These are phyloP conservation scores for Aleurites moluccanus DNA, from an alignment of 441 rosid genomes.

Conservation along the genomic window DNA sequence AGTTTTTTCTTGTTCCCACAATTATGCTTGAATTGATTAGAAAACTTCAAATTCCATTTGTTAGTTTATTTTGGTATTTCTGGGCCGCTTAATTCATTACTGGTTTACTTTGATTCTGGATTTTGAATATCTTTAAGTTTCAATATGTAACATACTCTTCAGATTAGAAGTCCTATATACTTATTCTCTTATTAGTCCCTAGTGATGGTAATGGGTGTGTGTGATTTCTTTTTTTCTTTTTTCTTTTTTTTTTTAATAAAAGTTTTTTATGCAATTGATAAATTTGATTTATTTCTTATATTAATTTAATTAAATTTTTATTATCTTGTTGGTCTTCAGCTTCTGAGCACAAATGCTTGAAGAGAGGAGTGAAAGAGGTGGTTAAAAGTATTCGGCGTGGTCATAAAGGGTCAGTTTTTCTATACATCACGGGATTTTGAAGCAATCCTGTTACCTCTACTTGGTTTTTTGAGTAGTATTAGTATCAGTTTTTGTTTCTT, in stretches of 20 bases:
- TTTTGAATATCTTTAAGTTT: background rate
- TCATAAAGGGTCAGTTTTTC: constrained; percentile 66
- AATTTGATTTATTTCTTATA: background rate
- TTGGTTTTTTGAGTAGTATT: background rate
- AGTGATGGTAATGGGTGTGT: background rate
- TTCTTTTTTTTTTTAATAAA: background rate
- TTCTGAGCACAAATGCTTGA: constrained; percentile 85
- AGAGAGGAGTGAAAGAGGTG: constrained; percentile 98
- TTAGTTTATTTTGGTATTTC: background rate
- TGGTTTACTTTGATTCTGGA: background rate
- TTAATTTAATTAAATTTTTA: background rate
- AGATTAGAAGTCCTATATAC: too few relatives aligned
- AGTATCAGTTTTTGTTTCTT: background rate
- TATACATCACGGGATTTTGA: background rate
- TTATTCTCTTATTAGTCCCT: too few relatives aligned
- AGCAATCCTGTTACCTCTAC: background rate
- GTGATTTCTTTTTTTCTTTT: background rate
- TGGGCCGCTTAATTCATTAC: too few relatives aligned
- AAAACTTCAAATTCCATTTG: background rate
- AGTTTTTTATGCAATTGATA: background rate
- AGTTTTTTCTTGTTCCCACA: background rate
- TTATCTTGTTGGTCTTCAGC: constrained; percentile 40
- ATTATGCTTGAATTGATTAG: background rate
- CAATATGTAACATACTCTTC: background rate
- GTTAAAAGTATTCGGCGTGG: constrained; percentile 90